Evolutionary conservation across 129 eudicot species (phyloP).

Genomic region (Solidago caesia): DNA sequence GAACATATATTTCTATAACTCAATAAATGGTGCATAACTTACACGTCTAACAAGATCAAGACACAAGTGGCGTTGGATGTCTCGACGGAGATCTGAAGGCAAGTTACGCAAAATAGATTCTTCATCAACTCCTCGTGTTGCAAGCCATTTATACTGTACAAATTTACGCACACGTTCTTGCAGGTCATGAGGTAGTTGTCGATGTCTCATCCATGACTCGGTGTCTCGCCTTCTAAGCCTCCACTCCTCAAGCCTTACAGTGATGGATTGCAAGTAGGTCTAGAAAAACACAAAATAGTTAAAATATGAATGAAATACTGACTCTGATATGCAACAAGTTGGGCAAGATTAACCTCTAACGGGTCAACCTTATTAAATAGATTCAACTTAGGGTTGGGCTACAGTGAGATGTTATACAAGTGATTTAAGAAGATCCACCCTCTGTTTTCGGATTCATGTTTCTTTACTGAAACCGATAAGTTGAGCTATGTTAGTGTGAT

Average conservation of each 20-base stretch:
- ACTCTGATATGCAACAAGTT: too few relatives aligned
- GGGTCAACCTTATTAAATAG: too few relatives aligned
- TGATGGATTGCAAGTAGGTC: conserved; percentile 87
- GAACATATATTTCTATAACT: neutral
- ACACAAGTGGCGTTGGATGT: conserved; percentile 89
- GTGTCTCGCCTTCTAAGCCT: conserved; percentile 87
- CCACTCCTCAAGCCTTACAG: conserved; percentile 98
- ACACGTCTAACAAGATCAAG: conserved; percentile 92
- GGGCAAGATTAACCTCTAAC: too few relatives aligned
- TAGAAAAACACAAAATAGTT: conserved; percentile 16
- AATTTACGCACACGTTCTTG: conserved; percentile 81
- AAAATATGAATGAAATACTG: neutral
- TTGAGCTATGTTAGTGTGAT: neutral
- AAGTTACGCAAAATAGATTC: conserved; percentile 69
- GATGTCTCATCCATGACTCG: conserved; percentile 96
- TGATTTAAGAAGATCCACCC: neutral
- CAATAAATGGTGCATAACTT: conserved; percentile 36
- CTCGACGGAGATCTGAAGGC: conserved; percentile 83
- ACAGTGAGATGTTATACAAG: neutral
- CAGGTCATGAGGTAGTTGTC: conserved; percentile 68
- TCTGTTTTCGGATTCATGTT: neutral
- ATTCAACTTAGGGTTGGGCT: neutral
- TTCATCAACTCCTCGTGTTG: conserved; percentile 93
- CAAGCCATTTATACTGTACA: conserved; percentile 86
- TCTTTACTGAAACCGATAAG: neutral